Evolutionary conservation across 176 grass and related monocot genomes (phyloP).

Genomic region (Pontederia crassipes): DNA sequence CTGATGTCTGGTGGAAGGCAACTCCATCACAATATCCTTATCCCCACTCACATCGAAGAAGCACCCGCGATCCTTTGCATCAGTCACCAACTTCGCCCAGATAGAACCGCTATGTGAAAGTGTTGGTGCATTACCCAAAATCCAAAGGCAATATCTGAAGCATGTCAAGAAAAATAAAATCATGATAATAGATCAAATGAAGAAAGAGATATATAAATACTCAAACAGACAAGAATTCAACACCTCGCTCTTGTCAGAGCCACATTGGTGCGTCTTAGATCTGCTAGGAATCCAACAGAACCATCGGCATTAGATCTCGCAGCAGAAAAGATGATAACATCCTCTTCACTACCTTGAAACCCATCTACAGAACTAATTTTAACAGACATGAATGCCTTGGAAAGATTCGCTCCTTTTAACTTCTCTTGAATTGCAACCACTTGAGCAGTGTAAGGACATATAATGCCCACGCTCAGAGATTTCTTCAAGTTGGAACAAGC

Average conservation of each 20-base stretch:
- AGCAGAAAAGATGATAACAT: conserved; percentile 77
- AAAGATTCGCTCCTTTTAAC: too few species aligned
- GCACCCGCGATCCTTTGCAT: conserved; percentile 18
- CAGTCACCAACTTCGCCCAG: conserved; percentile 16
- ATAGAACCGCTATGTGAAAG: conserved; percentile 18
- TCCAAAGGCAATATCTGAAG: conserved; percentile 27
- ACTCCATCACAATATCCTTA: neutral
- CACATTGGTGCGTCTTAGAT: conserved; percentile 61
- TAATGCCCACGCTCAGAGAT: too few species aligned
- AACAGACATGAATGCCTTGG: conserved; percentile 34
- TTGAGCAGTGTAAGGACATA: too few species aligned
- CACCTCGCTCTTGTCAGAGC: conserved; percentile 78
- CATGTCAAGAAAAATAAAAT: neutral
- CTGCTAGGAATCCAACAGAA: conserved; percentile 58
- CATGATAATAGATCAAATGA: too few species aligned
- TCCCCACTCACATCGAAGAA: conserved; percentile 22
- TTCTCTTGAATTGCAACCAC: too few species aligned
- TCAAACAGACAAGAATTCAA: too few species aligned
- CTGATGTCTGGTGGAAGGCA: neutral
- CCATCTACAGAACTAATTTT: conserved; percentile 76
- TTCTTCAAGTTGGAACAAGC: too few species aligned
- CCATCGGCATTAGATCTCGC: conserved; percentile 69
- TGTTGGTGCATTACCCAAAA: conserved; percentile 28
- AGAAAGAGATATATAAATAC: too few species aligned
- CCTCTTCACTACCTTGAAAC: conserved; percentile 79